These are phyloP conservation scores for Hyphopichia pseudoburtonii DNA, from an alignment of 1,139 yeast species.

Conservation along the genomic window DNA sequence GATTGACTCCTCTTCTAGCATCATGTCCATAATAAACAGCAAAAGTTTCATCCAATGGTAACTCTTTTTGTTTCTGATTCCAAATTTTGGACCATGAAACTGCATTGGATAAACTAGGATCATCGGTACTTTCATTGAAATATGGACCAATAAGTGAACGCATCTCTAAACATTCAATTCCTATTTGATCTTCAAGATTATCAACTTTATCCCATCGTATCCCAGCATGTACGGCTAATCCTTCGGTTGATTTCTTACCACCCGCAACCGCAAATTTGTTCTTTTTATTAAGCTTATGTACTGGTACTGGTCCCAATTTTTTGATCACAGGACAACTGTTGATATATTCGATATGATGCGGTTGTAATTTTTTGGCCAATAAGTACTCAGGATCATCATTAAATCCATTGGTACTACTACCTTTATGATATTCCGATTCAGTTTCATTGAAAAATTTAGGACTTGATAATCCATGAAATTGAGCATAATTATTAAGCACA, in stretches of 20 bases:
- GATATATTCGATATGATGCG: conserved; percentile 61
- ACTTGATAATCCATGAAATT: conserved; percentile 48
- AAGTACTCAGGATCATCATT: conserved; percentile 57
- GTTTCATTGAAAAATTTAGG: conserved; percentile 20
- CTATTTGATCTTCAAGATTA: conserved; percentile 56
- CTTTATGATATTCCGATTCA: neutral
- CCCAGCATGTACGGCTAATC: conserved; percentile 81
- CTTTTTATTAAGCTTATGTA: conserved; percentile 25
- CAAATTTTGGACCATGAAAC: conserved; percentile 68
- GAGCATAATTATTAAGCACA: conserved; percentile 59
- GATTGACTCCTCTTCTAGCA: conserved; percentile 72
- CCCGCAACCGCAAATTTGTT: conserved; percentile 11
- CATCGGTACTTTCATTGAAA: conserved; percentile 53
- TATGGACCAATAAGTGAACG: conserved; percentile 60
- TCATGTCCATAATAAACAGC: conserved; percentile 90
- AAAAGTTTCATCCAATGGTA: conserved; percentile 22
- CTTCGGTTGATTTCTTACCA: conserved; percentile 32
- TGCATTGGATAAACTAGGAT: conserved; percentile 46
- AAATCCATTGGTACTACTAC: conserved; percentile 19
- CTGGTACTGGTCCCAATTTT: conserved; percentile 60
- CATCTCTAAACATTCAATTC: conserved; percentile 60
- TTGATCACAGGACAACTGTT: conserved; percentile 63
- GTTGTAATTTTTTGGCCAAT: conserved; percentile 58
- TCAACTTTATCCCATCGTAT: conserved; percentile 57
- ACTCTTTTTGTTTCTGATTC: conserved; percentile 49